Conservation (phyloP, 768 basidiomycete species). For the Phylloporus rhodoxanthus region DNA sequence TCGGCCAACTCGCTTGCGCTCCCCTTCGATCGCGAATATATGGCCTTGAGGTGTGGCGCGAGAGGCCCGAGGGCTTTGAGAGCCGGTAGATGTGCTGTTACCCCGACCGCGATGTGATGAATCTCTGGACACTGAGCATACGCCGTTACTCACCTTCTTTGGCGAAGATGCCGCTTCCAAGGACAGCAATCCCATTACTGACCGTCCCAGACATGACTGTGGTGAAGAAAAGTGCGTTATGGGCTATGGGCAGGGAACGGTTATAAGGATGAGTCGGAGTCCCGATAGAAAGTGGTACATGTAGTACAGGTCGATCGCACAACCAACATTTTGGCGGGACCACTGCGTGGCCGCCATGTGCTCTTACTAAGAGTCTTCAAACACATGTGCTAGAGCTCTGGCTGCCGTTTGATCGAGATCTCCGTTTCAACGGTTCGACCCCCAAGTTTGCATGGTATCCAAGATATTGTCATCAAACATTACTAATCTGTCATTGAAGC, state of each 20-base stretch:
- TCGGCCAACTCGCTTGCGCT: slow-evolving; percentile 50
- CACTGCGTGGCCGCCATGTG: too few relatives aligned
- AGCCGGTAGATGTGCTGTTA: slow-evolving; percentile 72
- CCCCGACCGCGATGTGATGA: slow-evolving; percentile 13
- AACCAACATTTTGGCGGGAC: too few relatives aligned
- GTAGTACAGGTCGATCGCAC: too few relatives aligned
- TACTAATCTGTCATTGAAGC: too few relatives aligned
- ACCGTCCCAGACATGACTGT: slow-evolving; percentile 30
- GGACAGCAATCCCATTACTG: slow-evolving; percentile 59
- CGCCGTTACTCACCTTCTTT: slow-evolving; percentile 50
- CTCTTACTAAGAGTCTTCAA: too few relatives aligned
- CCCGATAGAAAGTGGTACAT: too few relatives aligned
- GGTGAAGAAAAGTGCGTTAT: not conserved
- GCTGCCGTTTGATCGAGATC: not conserved
- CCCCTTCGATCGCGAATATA: slow-evolving; percentile 75
- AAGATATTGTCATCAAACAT: not conserved
- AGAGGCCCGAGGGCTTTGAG: slow-evolving; percentile 47
- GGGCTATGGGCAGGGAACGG: not conserved
- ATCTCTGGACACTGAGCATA: slow-evolving; percentile 1
- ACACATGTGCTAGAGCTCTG: too few relatives aligned
- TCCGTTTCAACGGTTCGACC: not conserved
- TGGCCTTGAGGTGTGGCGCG: slow-evolving; percentile 50
- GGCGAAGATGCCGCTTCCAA: slow-evolving; percentile 78
- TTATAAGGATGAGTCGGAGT: too few relatives aligned
- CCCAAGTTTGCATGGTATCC: not conserved